These are phyloP conservation scores for Bocquillonia castaneifolia DNA, from an alignment of 441 rosid species.

Conservation along the genomic window DNA sequence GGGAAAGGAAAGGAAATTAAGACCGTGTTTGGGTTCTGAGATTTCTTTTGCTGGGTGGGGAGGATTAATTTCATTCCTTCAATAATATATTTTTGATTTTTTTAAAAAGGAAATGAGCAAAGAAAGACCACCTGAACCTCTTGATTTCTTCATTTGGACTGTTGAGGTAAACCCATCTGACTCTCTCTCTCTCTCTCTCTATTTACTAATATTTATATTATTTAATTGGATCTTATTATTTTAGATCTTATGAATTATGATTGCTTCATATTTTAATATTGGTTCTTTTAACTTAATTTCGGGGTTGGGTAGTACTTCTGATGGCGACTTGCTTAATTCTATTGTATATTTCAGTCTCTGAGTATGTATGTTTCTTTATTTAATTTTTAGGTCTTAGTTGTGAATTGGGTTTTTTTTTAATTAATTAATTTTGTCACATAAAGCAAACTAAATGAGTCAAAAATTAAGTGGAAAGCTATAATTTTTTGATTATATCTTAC, in stretches of 20 bases:
- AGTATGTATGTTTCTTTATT: no score
- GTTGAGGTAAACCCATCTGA: slow-evolving; percentile 61
- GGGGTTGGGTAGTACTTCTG: slow-evolving; percentile 3
- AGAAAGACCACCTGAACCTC: slow-evolving; percentile 86
- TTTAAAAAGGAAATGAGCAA: slow-evolving; percentile 58
- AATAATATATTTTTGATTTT: background rate
- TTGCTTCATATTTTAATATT: background rate
- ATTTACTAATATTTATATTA: background rate
- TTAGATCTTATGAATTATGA: slow-evolving; percentile 11
- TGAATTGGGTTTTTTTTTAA: no score
- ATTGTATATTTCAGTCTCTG: no score
- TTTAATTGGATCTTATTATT: slow-evolving; percentile 23
- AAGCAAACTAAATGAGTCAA: no score
- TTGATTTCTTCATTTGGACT: slow-evolving; percentile 99
- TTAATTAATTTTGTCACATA: no score
- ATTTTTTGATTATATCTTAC: no score
- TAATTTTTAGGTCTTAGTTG: no score
- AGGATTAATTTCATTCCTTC: background rate
- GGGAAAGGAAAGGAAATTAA: no score
- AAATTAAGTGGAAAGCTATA: no score
- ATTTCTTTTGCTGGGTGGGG: background rate
- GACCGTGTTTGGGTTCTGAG: background rate
- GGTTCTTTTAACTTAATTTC: background rate
- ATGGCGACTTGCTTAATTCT: slow-evolving; percentile 15
- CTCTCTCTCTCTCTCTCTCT: background rate